Base-by-base conservation (phyloP, 139 green algal genomes). In the Chlamydomonas urium region DNA sequence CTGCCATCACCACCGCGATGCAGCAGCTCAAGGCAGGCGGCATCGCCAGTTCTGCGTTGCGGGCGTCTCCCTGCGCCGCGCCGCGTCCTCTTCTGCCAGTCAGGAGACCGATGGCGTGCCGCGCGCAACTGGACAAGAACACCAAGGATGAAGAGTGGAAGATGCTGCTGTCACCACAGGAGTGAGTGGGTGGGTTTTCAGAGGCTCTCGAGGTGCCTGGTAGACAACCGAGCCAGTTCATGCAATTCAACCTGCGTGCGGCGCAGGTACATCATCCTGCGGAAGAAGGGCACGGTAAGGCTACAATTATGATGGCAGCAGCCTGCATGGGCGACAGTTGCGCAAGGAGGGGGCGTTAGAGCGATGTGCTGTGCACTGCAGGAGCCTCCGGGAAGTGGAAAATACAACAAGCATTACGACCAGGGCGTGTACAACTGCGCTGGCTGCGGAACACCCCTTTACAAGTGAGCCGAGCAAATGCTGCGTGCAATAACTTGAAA, bases 361-460 rank as follows among this genome's bases (percentile, higher is more conserved):
- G n/a, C n/a, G n/a, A n/a, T n/a, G n/a, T n/a, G n/a, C n/a, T 56
- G 45, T 26, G 17, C 17, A 56, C 17, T 56, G 45, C 21, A 56
- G 45, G 94, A 98, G 71, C 75, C 72, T 6, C 74, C 92, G 23
- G 83, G 80, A 21, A 86, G 72, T 31, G 95, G 95, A 1, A 60
- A 91, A 34, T 97, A 97, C 75, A 91, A 98, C 82, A 97, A 97
- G 75, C 72, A 86, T 50, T 90, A 93, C 26, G 79, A 90, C 34
- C 82, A 93, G 1, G 94, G 94, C 4, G 71, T 80, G 1, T 98
- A 96, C 75, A 76, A 81, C 8, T 99, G 94, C 73, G 81, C 75
- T 31, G 94, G 79, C 21, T 98, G 94, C 78, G 83, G 76, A 0
- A 66, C 67, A 0, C 75, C 79, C 0, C 79, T 95, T 4, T 96